Evolutionary conservation across 23 red algal species (phyloP).

Genomic region (Gracilaria vermiculophylla): DNA sequence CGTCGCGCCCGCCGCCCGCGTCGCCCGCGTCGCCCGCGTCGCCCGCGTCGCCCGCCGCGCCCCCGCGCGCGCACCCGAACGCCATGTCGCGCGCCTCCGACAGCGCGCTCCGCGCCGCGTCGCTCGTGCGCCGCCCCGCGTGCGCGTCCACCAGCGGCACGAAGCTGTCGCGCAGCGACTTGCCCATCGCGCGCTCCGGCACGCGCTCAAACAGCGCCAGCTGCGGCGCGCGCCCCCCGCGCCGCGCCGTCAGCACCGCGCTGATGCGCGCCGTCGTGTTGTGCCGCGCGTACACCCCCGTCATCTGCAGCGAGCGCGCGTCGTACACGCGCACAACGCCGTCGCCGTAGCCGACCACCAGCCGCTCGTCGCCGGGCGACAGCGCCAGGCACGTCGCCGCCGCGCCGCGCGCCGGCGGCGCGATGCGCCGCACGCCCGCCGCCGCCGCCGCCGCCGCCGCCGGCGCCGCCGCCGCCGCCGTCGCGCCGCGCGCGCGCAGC

Average conservation of each 20-base stretch:
- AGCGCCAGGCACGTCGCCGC: background rate
- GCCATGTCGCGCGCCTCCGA: background rate
- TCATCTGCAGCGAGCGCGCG: background rate
- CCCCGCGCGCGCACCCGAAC: background rate
- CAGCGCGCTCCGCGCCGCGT: background rate
- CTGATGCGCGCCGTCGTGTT: background rate
- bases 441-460: background rate
- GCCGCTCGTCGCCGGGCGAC: background rate
- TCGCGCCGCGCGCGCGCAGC: background rate
- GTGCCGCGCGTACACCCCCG: conserved; percentile 27
- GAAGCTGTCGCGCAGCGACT: background rate
- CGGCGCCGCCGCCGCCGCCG: background rate
- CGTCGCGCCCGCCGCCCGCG: too few species aligned
- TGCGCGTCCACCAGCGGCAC: background rate
- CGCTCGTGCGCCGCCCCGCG: background rate
- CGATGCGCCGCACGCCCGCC: background rate
- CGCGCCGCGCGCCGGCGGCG: background rate
- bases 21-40: background rate
- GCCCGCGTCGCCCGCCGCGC: background rate
- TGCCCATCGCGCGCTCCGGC: background rate
- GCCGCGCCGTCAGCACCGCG: background rate
- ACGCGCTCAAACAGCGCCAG: background rate
- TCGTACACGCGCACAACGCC: conserved; percentile 36
- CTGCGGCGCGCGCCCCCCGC: background rate
- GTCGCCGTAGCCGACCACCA: conserved; percentile 42